Percentiles rank a stretch among this genome's conserved stretches.
phyloP scores from a whole-genome alignment of 768 basidiomycete species.

The Termitomyces sp. region DNA sequence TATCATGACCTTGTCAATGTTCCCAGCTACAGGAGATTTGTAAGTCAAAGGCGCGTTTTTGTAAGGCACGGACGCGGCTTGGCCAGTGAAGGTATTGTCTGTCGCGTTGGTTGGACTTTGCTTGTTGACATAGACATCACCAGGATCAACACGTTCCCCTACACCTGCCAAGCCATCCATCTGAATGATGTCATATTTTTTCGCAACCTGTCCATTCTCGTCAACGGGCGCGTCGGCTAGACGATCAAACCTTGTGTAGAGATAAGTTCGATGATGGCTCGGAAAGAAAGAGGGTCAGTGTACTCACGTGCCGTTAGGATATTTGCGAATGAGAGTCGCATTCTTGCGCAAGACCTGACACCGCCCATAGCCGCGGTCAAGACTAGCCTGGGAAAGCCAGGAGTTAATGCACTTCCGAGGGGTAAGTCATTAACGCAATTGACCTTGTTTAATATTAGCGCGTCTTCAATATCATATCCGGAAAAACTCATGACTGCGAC shows the following conservation, averaged over 20 bases:
- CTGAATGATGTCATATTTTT: conserved; percentile 90
- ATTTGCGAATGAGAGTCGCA: conserved; percentile 88
- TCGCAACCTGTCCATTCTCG: conserved; percentile 71
- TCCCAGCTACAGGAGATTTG: conserved; percentile 89
- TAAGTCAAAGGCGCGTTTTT: conserved; percentile 91
- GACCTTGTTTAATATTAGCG: conserved; percentile 91
- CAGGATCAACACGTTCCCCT: conserved; percentile 89
- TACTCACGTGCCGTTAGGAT: conserved; percentile 94
- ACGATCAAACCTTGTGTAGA: conserved; percentile 70
- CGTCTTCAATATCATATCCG: conserved; percentile 99
- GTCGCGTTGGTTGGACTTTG: conserved; percentile 94
- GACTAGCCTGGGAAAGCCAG: conserved; percentile 60
- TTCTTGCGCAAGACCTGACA: conserved; percentile 98
- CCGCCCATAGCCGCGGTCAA: conserved; percentile 95
- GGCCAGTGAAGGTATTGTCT: conserved; percentile 83
- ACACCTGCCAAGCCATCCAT: conserved; percentile 91
- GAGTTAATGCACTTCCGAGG: conserved; percentile 7
- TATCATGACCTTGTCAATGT: conserved; percentile 97
- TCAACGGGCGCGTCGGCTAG: conserved; percentile 88
- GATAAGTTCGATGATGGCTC: not conserved
- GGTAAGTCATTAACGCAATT: conserved; percentile 6
- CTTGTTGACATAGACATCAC: conserved; percentile 95
- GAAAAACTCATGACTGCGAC: conserved; percentile 99
- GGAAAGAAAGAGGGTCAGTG: not conserved
- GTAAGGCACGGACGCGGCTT: conserved; percentile 80